These are phyloP conservation scores for Pisolithus marmoratus DNA, from an alignment of 768 basidiomycete species.

Conservation along the genomic window DNA sequence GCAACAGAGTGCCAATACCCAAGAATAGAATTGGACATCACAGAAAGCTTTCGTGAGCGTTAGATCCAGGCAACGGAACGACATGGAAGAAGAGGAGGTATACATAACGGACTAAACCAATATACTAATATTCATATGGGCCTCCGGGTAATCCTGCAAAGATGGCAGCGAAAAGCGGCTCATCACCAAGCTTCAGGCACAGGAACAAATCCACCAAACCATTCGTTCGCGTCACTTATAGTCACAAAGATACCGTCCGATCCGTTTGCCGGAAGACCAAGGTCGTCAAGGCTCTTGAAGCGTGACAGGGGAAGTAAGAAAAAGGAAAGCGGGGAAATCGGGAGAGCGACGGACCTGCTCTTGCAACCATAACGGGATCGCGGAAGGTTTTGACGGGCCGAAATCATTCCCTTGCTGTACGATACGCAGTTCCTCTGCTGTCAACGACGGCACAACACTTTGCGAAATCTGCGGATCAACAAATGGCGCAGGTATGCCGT, in stretches of 20 bases:
- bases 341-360: constrained; percentile 60
- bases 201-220: constrained; percentile 68
- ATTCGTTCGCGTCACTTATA: constrained; percentile 63
- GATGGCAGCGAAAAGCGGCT: constrained; percentile 6
- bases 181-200: constrained; percentile 84
- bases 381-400: constrained; percentile 67
- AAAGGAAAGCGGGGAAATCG: not conserved
- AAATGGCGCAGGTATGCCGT: constrained; percentile 54
- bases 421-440: constrained; percentile 82
- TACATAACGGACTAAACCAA: not conserved
- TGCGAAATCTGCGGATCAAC: constrained; percentile 49
- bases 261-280: constrained; percentile 88
- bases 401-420: constrained; percentile 55
- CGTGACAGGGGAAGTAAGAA: not conserved
- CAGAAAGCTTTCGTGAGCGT: not conserved
- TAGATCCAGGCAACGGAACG: too few relatives aligned
- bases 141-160: constrained; percentile 8
- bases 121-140: not conserved
- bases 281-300: constrained; percentile 73
- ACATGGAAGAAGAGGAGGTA: not conserved
- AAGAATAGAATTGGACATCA: not conserved
- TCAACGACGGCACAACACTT: constrained; percentile 56
- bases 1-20: not conserved
- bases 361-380: constrained; percentile 88
- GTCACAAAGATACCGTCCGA: constrained; percentile 87